Evolutionary conservation across 1,284 basidiomycete species (phyloP), one percentile per base, ranked within the genome.

Genomic region (Cystobasidium pallidum): DNA sequence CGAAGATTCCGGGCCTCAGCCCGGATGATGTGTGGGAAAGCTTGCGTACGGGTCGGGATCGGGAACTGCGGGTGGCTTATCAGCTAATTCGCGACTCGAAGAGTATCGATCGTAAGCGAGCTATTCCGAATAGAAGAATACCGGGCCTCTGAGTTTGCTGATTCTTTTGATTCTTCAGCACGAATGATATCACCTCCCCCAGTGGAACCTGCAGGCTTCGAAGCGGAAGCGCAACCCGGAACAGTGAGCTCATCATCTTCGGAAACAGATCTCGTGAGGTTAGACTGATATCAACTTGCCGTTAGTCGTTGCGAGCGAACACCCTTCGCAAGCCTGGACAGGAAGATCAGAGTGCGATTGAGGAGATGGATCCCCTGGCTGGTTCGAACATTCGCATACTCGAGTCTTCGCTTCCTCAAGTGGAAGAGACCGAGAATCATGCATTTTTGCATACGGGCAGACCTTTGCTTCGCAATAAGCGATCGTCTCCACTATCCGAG

Each of bases 51-150:
- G 89, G 93, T 57, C 91, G 93, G 71, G 94, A 95, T 51, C 96
- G 97, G 79, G 91, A 93, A 72, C 89, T 98, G 80, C 95, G 97
- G 82, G 94, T 99, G 19, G 94, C 95, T 0, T 99, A 98, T 81
- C 89, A 95, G 86, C 85, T 98, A 1, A 85, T 96, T 66, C 84
- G 93, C 66, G 95, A 98, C 80, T 94, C 95, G 82, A 86, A 93
- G 52, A 86, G 91, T 73, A 87, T 93, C n/a, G 88, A 64, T 51
- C 62, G 62, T 64, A 17, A 64, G 62, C 51, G 3, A 3, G n/a
- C 8, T 28, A 62, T 62, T 11, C 59, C 26, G n/a, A 36, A 21
- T 21, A 45, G 11, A 32, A 8, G 41, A 13, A 19, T 39, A 39
- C 13, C 36, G 11, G 13, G 41, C 26, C 11, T 19, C 13, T 39